Evolutionary conservation across 768 basidiomycete species (phyloP), one percentile per base, ranked within the genome.

Genomic region (Tubosaeta brunneosetosa): DNA sequence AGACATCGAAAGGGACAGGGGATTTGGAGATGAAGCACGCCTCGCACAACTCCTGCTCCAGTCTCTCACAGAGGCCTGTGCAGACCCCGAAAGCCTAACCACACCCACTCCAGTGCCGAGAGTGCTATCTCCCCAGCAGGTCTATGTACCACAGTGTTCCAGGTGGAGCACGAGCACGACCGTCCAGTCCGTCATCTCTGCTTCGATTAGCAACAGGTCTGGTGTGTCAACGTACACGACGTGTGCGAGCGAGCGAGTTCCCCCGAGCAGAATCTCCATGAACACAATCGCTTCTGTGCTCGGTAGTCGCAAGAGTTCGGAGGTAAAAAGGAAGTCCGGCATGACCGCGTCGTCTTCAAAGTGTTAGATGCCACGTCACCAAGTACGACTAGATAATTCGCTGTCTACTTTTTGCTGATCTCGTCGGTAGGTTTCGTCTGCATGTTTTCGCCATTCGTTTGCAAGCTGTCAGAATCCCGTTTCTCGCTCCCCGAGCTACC

Each of bases 91-190:
- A 27, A 26, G n/a, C 10, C 50, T 54, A 7, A 53, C 16, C 25
- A 31, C 37, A 2, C 11, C 59, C 25, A 53, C 40, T 19, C 59
- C 52, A 0, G 50, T 47, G 26, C 53, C 52, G 6, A 40, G 36
- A 1, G 48, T 60, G 25, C 53, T 53, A 26, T 42, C 53, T 33
- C 66, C 55, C 36, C 59, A 58, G 44, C 45, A 38, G 25, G 55
- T 55, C 6, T 61, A 70, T 16, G n/a, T 53, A 10, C 62, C 55
- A 6, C 59, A 56, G 44, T 47, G 4, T 17, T 69, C 67, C 13
- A 56, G 69, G 29, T 69, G 67, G 67, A 69, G 67, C 50, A 53
- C 65, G n/a, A 61, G 67, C 36, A 69, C 67, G 10, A 65, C 67
- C 5, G 53, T 63, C 34, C 63, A 48, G 48, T 69, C 67, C 27